Base-by-base conservation (phyloP, 2,329 filamentous ascomycete species). In the Trichoderma oligosporum region DNA sequence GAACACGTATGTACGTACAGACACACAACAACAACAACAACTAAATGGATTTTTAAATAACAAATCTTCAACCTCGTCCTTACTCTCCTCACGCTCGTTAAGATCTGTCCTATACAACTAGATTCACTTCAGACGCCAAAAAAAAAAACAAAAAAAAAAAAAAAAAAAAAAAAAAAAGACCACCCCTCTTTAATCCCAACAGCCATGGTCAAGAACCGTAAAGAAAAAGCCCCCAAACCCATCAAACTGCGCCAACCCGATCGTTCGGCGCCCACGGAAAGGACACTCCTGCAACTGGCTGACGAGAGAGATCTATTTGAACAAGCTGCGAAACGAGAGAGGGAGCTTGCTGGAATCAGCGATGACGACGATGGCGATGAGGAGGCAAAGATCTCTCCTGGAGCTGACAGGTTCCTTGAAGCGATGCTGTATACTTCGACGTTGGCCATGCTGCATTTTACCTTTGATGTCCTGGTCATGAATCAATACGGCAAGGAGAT, bases 391-490 rank as follows among this genome's bases (percentile, higher is more conserved):
- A 62, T 82, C 0, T 73, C 77, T 0, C 76, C 80, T 14, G 66
- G 69, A 0, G 75, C 74, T 7, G 81, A 84, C 56, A 75, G 80
- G 27, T 64, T 82, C 46, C 70, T 84, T 60, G 83, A 87, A 35
- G 73, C 82, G 0, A 31, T 81, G 3, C 72, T 87, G 22, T 87
- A 81, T 80, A 78, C 76, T 6, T 72, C 82, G 9, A 84, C 83
- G 61, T 72, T 94, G 64, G 77, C 82, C 11, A 88, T 86, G 77
- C 72, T 92, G 49, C 88, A 93, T 68, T 85, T 91, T 63, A 90
- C 87, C 0, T 79, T 94, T 52, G 89, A 93, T 67, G 84, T 91
- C 35, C 76, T 94, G 9, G 88, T 91, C 20, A 87, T 91, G 69
- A 81, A 86, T 64, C 89, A 94, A 71, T 94, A 90, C 66, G 82